A percentile compares a stretch with the other conserved stretches of the same genome.
Conservation (phyloP, 345 rosid species). For the Brassica cretica region DNA sequence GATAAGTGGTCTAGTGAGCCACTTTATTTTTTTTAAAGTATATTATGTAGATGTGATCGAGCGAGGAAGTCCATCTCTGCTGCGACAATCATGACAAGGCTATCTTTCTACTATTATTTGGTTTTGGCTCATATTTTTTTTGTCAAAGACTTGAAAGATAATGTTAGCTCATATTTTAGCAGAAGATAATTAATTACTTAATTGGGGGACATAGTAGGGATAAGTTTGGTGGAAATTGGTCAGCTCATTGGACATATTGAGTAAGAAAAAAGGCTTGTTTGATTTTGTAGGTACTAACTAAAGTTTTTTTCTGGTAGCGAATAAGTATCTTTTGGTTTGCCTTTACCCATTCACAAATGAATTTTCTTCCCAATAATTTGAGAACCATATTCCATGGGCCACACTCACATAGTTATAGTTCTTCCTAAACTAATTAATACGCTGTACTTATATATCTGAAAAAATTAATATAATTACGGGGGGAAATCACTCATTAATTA, state of each 20-base stretch:
- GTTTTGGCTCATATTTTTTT: not conserved
- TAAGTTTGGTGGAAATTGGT: slow-evolving; percentile 43
- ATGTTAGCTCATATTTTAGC: not conserved
- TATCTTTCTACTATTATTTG: slow-evolving; percentile 28
- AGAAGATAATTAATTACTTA: not conserved
- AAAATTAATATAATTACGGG: not conserved
- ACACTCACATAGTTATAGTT: not conserved
- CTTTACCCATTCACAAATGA: slow-evolving; percentile 28
- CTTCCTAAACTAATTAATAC: not conserved
- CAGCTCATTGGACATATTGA: slow-evolving; percentile 42
- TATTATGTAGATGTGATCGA: slow-evolving; percentile 20
- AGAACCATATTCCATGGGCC: not conserved
- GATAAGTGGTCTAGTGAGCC: slow-evolving; percentile 14
- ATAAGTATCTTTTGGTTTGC: slow-evolving; percentile 23
- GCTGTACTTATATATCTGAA: not conserved
- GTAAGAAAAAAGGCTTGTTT: slow-evolving; percentile 31
- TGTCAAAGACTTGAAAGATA: too few species aligned
- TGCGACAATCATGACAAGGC: slow-evolving; percentile 37
- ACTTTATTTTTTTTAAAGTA: slow-evolving; percentile 2
- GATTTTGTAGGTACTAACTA: slow-evolving; percentile 38
- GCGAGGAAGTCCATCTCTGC: not conserved
- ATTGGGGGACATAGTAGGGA: slow-evolving; percentile 30
- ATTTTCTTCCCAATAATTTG: slow-evolving; percentile 8
- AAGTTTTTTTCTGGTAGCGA: slow-evolving; percentile 18
- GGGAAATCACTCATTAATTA: not conserved